These are phyloP conservation scores for Sordariomycetes sp. DNA, from an alignment of 2,329 filamentous ascomycete genomes.

Conservation along the genomic window DNA sequence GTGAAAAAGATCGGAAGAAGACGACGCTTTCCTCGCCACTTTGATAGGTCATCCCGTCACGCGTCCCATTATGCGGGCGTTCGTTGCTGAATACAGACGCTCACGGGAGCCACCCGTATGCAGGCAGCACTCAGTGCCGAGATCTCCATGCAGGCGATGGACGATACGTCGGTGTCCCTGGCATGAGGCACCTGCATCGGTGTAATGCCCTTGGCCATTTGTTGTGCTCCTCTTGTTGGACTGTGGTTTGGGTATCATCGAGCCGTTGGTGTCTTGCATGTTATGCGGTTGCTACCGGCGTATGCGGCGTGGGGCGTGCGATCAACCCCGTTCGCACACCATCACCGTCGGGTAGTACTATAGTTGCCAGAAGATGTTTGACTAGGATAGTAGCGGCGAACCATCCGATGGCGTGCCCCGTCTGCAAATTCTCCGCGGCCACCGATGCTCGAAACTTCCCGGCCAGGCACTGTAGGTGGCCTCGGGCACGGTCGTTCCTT, in stretches of 20 bases:
- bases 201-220: background rate
- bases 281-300: background rate
- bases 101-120: background rate
- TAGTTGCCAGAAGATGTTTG: too few relatives aligned
- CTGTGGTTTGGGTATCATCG: background rate
- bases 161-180: background rate
- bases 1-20: background rate
- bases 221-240: background rate
- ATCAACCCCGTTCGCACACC: too few relatives aligned
- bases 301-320: background rate
- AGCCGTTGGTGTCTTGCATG: background rate
- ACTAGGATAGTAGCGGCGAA: too few relatives aligned
- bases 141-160: background rate
- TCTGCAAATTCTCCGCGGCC: background rate
- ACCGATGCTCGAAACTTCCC: background rate
- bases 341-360: too few relatives aligned
- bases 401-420: too few relatives aligned
- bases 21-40: background rate
- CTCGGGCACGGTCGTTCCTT: background rate
- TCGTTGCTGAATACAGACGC: background rate
- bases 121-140: background rate
- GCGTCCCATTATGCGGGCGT: background rate
- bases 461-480: background rate
- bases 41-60: background rate
- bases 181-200: background rate